Evolutionary conservation across 164 flowering plant genomes (phyloP), one percentile per base, ranked within the genome.

Genomic region (Vitis amurensis): DNA sequence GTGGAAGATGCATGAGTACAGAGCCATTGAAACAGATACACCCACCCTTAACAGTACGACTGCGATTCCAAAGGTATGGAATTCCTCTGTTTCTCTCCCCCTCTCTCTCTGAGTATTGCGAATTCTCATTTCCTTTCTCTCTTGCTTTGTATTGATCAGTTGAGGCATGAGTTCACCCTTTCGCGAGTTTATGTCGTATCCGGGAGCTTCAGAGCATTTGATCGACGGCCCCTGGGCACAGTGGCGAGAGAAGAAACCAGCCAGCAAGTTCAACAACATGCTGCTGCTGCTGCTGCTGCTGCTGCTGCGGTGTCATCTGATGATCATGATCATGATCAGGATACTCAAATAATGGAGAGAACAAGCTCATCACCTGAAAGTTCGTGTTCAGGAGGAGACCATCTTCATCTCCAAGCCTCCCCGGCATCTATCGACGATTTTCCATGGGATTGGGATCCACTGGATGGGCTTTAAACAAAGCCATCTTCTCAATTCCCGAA

Each of bases 1-100:
- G 9, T 87, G 88, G 91, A 87, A 85, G 74, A 85, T 87, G 85
- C 77, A 85, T 15, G 90, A 87, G 69, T 87, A 85, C 52, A 83
- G 73, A 66, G 84, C 82, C 53, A 75, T 83, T 63, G 75, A 79
- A 67, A 68, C 29, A 49, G 55, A 44, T 14, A 51, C 9, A 4
- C 50, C 64, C n/a, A 59, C 50, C 48, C 48, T 63, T 23, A 62
- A 79, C 10, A 55, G 44, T 17, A 57, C 23, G 48, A 27, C 72
- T n/a, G 44, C 44, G 6, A 52, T 50, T 52, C 74, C 80, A 49
- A 52, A 59, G 81, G 83, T 79, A 49, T 37, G 17, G 1, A 49
- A 0, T 27, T 64, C 10, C 16, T 49, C 15, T 68, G 47, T 29
- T n/a, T 31, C 12, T 59, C 7, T 37, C 27, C 27, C 27, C 0